Percentiles rank a stretch among this genome's conserved stretches.
phyloP scores from a whole-genome alignment of 768 basidiomycete genomes.

The Dendrothele bispora region DNA sequence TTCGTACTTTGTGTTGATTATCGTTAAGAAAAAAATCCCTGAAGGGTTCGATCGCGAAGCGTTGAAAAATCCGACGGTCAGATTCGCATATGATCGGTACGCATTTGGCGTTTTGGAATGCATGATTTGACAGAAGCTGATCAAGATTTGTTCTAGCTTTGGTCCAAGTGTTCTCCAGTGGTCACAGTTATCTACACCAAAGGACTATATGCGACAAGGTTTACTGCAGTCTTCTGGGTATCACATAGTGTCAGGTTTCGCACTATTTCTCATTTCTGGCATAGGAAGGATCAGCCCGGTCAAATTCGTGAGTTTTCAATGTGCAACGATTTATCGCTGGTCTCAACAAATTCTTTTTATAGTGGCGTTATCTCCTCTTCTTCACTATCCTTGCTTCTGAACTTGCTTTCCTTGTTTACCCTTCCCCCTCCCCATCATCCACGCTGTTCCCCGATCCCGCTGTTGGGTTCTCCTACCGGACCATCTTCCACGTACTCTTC shows the following conservation, averaged over 20 bases:
- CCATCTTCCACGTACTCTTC: slow-evolving; percentile 44
- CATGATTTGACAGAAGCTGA: no score
- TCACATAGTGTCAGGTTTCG: slow-evolving; percentile 59
- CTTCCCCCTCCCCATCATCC: slow-evolving; percentile 38
- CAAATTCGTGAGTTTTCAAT: slow-evolving; percentile 55
- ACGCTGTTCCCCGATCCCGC: slow-evolving; percentile 14
- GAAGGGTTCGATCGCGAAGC: no score
- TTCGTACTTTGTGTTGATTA: no score
- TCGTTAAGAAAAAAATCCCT: no score
- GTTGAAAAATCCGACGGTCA: slow-evolving; percentile 69
- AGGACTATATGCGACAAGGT: slow-evolving; percentile 70
- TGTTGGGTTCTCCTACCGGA: slow-evolving; percentile 18
- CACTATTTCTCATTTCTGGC: slow-evolving; percentile 62
- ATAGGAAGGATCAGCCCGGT: slow-evolving; percentile 59
- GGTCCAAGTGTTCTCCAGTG: slow-evolving; percentile 72
- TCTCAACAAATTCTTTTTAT: slow-evolving; percentile 4
- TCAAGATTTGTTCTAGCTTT: slow-evolving; percentile 66
- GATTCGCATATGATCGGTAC: slow-evolving; percentile 87
- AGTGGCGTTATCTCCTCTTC: slow-evolving; percentile 86
- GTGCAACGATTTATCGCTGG: slow-evolving; percentile 3
- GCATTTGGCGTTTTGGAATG: slow-evolving; percentile 20
- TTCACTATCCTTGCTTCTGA: slow-evolving; percentile 61
- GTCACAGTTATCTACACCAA: slow-evolving; percentile 56
- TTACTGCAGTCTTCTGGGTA: slow-evolving; percentile 62
- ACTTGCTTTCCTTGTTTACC: slow-evolving; percentile 62